Base-by-base conservation (phyloP, 768 basidiomycete genomes). In the Rhizopogon sp. region DNA sequence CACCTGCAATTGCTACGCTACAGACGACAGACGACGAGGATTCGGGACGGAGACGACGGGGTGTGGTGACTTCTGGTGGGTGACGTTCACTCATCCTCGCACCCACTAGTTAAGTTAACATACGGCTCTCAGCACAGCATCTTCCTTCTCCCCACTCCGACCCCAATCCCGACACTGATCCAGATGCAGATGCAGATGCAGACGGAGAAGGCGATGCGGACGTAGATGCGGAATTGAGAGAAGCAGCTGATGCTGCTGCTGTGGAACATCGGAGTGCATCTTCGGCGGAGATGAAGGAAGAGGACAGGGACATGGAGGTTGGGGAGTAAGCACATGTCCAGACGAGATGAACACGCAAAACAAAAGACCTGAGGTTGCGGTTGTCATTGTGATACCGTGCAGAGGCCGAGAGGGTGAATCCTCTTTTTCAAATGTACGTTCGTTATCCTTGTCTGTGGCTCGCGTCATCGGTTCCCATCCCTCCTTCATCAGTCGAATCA, bases 211-310 rank as follows among this genome's bases (percentile, higher is more conserved):
- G 47, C 7, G 68, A 70, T 14, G 66, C 66, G 1, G 76, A 77
- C 52, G 71, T 77, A 0, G 79, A 80, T 11, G 71, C 70, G 44
- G 79, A 80, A 25, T 63, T 81, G 25, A 63, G 80, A n/a, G 79
- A 79, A 57, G 79, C 79, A 37, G 79, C 78, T 0, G 77, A 77
- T 56, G 79, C 78, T 6, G 73, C 78, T 6, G 73, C 79, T 25
- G 47, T 14, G 5, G 79, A 78, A 61, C 75, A 74, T 17, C 69
- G 77, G 47, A 73, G 70, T 49, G 33, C 47, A 20, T 49, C 47
- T 16, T 49, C 47, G 9, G 66, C 65, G 45, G 65, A 70, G 3
- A 9, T 66, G 55, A 69, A 71, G 20, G 61, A 63, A 17, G 63
- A 67, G 13, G 67, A 69, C 17, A 60, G 39, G 8, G 67, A 63